Evolutionary conservation across 1,139 yeast genomes (phyloP).

Genomic region (Blastobotrys persicus): DNA sequence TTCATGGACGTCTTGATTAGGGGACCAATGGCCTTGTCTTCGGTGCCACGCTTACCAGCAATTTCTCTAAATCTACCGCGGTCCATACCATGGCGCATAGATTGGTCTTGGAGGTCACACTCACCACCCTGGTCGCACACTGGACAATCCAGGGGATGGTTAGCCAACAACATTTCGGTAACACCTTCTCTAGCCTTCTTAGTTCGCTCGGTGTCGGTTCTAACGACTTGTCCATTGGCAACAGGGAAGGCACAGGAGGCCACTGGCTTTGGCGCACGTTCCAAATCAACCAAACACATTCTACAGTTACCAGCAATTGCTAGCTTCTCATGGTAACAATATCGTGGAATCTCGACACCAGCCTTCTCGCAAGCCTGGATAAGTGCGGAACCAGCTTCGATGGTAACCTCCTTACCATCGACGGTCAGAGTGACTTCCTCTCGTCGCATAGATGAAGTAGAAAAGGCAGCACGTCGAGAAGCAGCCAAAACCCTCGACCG

Average conservation of each 20-base stretch:
- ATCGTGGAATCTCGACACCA: constrained; percentile 83
- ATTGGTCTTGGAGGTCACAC: constrained; percentile 88
- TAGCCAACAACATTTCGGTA: constrained; percentile 82
- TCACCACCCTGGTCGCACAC: constrained; percentile 95
- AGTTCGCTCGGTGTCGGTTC: constrained; percentile 76
- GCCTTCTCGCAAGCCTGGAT: constrained; percentile 93
- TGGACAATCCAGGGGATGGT: constrained; percentile 92
- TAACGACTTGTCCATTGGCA: constrained; percentile 83
- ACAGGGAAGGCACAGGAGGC: constrained; percentile 94
- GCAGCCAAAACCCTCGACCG: constrained; percentile 19
- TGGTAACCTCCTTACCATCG: constrained; percentile 72
- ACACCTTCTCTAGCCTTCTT: constrained; percentile 88
- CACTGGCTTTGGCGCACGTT: constrained; percentile 84
- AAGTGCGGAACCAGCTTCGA: constrained; percentile 85
- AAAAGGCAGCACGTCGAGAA: constrained; percentile 25
- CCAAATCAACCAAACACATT: constrained; percentile 90
- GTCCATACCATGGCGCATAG: constrained; percentile 79
- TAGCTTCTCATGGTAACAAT: constrained; percentile 87
- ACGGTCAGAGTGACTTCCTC: constrained; percentile 73
- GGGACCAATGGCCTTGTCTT: constrained; percentile 88
- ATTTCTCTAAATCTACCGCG: constrained; percentile 83
- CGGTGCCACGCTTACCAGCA: constrained; percentile 85
- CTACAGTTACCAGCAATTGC: constrained; percentile 95
- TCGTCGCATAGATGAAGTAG: constrained; percentile 28
- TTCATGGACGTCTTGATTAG: constrained; percentile 88